Evolutionary conservation across 345 rosid species (phyloP).

Genomic region (Citrus glauca): DNA sequence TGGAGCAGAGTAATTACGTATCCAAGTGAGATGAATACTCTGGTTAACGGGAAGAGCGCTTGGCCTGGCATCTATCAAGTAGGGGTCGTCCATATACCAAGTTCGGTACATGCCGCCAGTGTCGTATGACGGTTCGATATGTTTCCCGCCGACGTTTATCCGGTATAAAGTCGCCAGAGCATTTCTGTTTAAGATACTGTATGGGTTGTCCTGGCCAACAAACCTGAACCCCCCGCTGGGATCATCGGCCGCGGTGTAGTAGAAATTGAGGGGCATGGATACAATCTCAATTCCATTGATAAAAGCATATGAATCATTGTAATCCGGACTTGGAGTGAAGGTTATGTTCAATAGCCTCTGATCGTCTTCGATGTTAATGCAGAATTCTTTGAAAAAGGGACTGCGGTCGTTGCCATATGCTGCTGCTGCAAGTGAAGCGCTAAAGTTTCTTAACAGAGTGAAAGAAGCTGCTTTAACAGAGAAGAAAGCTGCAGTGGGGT

Average conservation of each 20-base stretch:
- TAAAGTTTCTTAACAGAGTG: conserved; percentile 8
- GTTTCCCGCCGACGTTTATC: conserved; percentile 16
- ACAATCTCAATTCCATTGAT: conserved; percentile 7
- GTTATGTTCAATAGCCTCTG: background rate
- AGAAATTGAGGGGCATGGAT: background rate
- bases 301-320: background rate
- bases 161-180: conserved; percentile 35
- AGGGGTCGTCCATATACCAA: conserved; percentile 10
- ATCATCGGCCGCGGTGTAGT: background rate
- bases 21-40: background rate
- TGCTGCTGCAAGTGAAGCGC: background rate
- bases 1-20: conserved; percentile 33
- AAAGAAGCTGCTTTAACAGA: conserved; percentile 13
- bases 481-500: conserved; percentile 10
- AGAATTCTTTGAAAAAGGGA: background rate
- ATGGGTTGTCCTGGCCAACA: background rate
- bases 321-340: conserved; percentile 2
- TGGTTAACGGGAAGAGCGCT: rapidly evolving
- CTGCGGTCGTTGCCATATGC: background rate
- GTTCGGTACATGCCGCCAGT: conserved; percentile 34
- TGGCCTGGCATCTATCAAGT: background rate
- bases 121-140: background rate
- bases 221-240: background rate
- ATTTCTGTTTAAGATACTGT: background rate
- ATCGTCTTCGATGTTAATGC: background rate